These are phyloP conservation scores for Trichosporon inkin DNA, from an alignment of 1,284 basidiomycete species.

Conservation along the genomic window DNA sequence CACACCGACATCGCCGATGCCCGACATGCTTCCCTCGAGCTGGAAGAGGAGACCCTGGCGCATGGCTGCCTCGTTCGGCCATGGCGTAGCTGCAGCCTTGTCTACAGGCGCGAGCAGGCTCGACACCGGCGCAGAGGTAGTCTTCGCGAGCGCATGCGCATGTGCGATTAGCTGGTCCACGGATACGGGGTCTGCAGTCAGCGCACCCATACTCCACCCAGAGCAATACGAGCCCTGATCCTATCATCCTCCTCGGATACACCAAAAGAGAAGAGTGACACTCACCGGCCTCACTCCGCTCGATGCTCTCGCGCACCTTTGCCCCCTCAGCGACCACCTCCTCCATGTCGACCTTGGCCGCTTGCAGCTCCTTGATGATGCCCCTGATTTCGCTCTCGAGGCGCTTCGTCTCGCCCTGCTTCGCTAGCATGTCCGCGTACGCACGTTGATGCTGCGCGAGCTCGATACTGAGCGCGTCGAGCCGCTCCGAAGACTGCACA, in stretches of 20 bases:
- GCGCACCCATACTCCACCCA: background rate
- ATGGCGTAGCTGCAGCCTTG: conserved; percentile 35
- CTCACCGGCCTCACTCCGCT: conserved; percentile 32
- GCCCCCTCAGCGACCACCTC: conserved; percentile 30
- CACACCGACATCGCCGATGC: conserved; percentile 36
- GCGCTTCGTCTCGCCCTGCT: conserved; percentile 29
- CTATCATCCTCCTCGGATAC: too few species aligned
- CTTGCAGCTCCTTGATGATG: conserved; percentile 30
- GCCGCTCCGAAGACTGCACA: conserved; percentile 22
- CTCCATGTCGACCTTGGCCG: conserved; percentile 32
- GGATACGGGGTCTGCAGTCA: conserved; percentile 30
- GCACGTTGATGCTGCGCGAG: conserved; percentile 34
- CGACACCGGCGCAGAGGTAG: conserved; percentile 40
- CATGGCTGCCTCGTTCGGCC: conserved; percentile 45
- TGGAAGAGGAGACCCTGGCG: conserved; percentile 43
- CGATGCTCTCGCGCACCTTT: conserved; percentile 29
- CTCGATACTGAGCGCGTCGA: conserved; percentile 27
- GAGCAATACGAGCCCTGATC: background rate
- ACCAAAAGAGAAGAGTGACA: background rate
- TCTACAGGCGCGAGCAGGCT: conserved; percentile 28
- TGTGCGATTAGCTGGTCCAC: conserved; percentile 34
- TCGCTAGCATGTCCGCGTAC: conserved; percentile 24
- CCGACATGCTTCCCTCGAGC: conserved; percentile 43
- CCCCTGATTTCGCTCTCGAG: conserved; percentile 31
- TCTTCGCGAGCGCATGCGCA: conserved; percentile 35